Base-by-base conservation (phyloP, 768 basidiomycete species). In the Pleurotus sapidus region DNA sequence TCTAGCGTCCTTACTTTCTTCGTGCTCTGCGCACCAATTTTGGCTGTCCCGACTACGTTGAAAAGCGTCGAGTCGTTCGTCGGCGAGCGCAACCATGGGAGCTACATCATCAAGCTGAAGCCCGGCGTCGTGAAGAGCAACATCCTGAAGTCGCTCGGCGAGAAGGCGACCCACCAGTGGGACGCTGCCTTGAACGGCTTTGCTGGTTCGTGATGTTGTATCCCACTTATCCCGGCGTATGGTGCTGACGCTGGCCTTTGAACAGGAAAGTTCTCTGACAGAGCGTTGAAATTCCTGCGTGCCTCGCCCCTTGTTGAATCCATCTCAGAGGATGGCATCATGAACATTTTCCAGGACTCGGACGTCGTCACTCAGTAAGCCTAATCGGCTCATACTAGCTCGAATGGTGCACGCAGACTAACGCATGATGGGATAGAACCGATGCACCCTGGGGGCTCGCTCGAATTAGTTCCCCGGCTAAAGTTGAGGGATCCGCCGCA, bases 371-470 rank as follows among this genome's bases (percentile, higher is more conserved):
- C 49, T 30, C 49, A 50, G 49, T 50, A 27, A 5, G 14, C 38
- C 12, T 3, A 17, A n/a, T n/a, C 11, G 24, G 11, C 34, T 15
- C n/a, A n/a, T n/a, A n/a, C 20, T 49, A 27, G 2, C 46, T 7
- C n/a, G 38, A 17, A 34, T 17, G 5, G 34, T 7, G 1, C 30
- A 8, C 8, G 8, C 30, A 9, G 8, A 3, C 30, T 34, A 6
- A 34, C 15, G 15, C 49, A 2, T 3, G 6, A 23, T 17, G 43
- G 43, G 20, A 17, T 45, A 73, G 71, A 53, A 65, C 57, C 0
- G 63, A 72, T 57, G 71, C 70, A 6, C 67, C 72, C 12, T 74
- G 71, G 72, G 71, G 72, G 4, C 58, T 74, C 17, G 57, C 64
- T 4, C 61, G 71, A 9, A 46, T 74, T 43, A 69, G 65, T 57